Conservation (phyloP, 1,284 basidiomycete genomes). For the Heterobasidion occidentale region DNA sequence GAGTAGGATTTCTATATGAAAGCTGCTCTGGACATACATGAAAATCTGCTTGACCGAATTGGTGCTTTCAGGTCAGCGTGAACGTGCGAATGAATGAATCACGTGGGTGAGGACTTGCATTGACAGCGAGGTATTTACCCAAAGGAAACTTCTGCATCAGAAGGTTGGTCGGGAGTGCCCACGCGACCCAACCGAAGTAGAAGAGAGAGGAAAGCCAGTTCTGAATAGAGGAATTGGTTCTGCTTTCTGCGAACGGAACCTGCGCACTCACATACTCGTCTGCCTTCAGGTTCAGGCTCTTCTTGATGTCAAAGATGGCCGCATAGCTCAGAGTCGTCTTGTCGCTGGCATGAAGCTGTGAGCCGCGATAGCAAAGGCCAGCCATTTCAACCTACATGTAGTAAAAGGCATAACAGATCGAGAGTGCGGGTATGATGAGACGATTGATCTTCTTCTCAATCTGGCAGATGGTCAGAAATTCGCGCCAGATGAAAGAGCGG, state of each 20-base stretch:
- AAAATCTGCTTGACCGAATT: background rate
- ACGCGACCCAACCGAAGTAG: conserved; percentile 37
- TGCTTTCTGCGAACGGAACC: background rate
- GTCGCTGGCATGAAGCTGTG: background rate
- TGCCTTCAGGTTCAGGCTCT: background rate
- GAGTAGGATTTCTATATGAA: too few species aligned
- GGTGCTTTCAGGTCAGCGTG: background rate
- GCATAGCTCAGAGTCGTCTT: background rate
- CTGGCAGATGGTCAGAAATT: too few species aligned
- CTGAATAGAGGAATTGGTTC: background rate
- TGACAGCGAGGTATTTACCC: conserved; percentile 30
- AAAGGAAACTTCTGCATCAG: conserved; percentile 37
- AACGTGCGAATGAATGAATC: conserved; percentile 19
- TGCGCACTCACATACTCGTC: background rate
- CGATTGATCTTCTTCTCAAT: background rate
- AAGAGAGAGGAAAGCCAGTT: conserved; percentile 27
- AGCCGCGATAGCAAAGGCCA: background rate
- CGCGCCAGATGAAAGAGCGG: too few species aligned
- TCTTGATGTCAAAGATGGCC: background rate
- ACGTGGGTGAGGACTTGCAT: conserved; percentile 16
- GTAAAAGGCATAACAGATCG: background rate
- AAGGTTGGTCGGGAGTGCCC: conserved; percentile 38
- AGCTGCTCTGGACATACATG: conserved; percentile 9
- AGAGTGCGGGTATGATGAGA: background rate
- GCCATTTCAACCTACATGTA: background rate